Base-by-base conservation (phyloP, 2,329 filamentous ascomycete species). In the Madurella fahalii region DNA sequence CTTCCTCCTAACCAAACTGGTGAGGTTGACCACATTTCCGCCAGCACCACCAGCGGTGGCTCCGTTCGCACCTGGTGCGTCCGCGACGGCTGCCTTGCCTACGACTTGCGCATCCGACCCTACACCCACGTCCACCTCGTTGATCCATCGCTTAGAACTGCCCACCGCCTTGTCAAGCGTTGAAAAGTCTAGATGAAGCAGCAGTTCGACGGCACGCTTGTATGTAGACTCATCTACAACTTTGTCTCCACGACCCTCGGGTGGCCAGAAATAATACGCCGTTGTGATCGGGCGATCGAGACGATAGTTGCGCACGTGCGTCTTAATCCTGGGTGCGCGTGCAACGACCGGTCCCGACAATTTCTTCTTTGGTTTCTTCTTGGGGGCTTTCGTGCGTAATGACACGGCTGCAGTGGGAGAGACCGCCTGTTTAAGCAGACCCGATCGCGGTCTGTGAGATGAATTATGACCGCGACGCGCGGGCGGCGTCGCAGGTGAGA, bases 141-240 rank as follows among this genome's bases (percentile, higher is more conserved):
- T 77, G 42, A 84, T 76, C 88, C 89, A 94, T 50, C 86, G 81
- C 49, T 70, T 73, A 2, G 88, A 89, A 64, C 87, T 90, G 32
- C 76, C 75, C 1, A 72, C 74, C 0, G 86, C 84, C 46, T 86
- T 80, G 11, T 81, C 79, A 3, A 84, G 69, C 9, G 79, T 86
- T 1, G 82, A 77, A 68, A 94, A 94, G 67, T 91, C 87, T 0
- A 91, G 79, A 54, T 86, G 82, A 5, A 92, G 77, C 0, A 94
- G 74, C 9, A 90, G 71, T 61, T 90, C 87, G 17, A 83, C 77
- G 9, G 84, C 81, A 11, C 86, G 81, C 58, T 84, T 83, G 70
- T 90, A 91, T 47, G 80, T 77, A 25, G 75, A 72, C 18, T 86
- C 82, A 12, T 81, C 77, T 2, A 91, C 77, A 11, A 89, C 75